phyloP scores from a whole-genome alignment of 768 basidiomycete species.

The Mycena maculata region DNA sequence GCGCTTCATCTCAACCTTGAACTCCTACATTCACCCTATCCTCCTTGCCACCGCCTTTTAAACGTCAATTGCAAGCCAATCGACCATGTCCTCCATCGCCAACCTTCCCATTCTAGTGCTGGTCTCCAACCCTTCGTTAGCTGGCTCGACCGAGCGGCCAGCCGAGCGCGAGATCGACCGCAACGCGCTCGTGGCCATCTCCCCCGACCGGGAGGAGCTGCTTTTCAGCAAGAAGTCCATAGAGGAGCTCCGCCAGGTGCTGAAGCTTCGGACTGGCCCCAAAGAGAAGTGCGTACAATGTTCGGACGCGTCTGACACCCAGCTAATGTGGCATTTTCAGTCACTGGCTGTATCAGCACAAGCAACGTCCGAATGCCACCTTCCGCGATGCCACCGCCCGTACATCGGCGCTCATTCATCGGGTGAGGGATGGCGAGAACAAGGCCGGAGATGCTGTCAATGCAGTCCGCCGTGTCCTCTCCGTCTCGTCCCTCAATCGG shows the following conservation, averaged over 20 bases:
- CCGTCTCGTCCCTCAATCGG: constrained; percentile 39
- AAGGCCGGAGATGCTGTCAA: background rate
- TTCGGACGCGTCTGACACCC: background rate
- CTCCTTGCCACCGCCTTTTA: constrained; percentile 14
- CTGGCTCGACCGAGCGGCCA: constrained; percentile 28
- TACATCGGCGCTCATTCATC: constrained; percentile 39
- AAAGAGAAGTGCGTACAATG: constrained; percentile 36
- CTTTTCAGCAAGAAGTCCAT: constrained; percentile 40
- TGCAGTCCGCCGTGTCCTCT: constrained; percentile 41
- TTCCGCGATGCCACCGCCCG: constrained; percentile 42
- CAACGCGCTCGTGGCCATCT: constrained; percentile 42
- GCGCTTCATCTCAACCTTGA: constrained; percentile 16
- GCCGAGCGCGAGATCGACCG: constrained; percentile 45
- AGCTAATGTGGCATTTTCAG: constrained; percentile 31
- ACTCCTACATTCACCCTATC: constrained; percentile 17
- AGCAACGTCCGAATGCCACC: constrained; percentile 39
- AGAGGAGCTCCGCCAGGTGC: constrained; percentile 43
- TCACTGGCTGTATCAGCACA: constrained; percentile 48
- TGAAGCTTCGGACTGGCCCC: constrained; percentile 44
- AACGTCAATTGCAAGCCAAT: constrained; percentile 18
- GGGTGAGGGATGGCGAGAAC: constrained; percentile 32
- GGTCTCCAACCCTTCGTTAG: constrained; percentile 24
- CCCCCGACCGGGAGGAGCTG: constrained; percentile 50
- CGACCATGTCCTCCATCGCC: constrained; percentile 23
- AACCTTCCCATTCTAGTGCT: constrained; percentile 38